Base-by-base conservation (phyloP, 352 stramenopile species). In the Globisporangium nodosum region DNA sequence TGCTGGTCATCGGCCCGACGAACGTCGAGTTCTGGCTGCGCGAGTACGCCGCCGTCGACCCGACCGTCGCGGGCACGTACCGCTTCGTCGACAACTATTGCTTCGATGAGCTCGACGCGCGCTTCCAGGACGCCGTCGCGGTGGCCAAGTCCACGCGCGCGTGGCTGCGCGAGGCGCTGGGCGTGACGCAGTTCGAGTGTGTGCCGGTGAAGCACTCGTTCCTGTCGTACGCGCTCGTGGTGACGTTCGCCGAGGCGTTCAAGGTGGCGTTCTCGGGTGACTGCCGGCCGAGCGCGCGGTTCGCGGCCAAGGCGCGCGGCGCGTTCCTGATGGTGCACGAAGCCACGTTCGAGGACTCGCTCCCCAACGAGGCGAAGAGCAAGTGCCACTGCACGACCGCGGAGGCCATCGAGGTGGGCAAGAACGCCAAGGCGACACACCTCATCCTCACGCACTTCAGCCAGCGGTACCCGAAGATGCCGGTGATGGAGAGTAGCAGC, bases 361-460 rank as follows among this genome's bases (percentile, higher is more conserved):
- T 98, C 80, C 65, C 83, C 48, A 70, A 87, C 30, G 95, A 99
- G 63, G 97, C 97, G 18, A 83, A 93, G 46, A 74, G 95, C 31
- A 99, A 99, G 73, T 75, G 86, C 37, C 97, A 99, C 81, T 97
- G 77, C 47, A 99, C 97, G 7, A 94, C 97, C 24, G 72, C 77
- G 2, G 94, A 99, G 68, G 96, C 96, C 0, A 73, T 98, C 12
- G 56, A 68, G 9, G 81, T 99, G 3, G 96, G 81, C 2, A 67
- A 59, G 16, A 56, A 73, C 51, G 69, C 78, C 48, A 50, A 96
- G 74, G 96, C 91, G 18, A 85, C 96, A 51, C 74, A 89, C 54
- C 65, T 96, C 1, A 71, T 98, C 18, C 75, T 99, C 9, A 99
- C 97, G n/a, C 97, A 99, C 71, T 99, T 99, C 72, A 93, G 83